These are phyloP conservation scores for Durio zibethinus DNA, from an alignment of 345 rosid species.

Conservation along the genomic window DNA sequence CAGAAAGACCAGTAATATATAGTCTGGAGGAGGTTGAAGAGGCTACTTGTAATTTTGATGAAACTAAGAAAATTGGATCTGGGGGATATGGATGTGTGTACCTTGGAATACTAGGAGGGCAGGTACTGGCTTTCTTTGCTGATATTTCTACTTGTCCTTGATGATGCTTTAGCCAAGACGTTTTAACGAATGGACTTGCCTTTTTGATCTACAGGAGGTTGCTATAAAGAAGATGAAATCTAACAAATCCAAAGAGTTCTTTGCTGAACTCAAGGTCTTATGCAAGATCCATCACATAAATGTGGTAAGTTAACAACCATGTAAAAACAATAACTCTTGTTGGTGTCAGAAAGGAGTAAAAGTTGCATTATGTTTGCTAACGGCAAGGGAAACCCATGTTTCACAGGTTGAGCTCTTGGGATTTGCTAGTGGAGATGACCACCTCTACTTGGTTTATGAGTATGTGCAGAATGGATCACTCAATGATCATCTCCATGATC, in stretches of 20 bases:
- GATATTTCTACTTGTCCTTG: neutral
- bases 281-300: constrained; percentile 68
- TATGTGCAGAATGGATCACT: constrained; percentile 53
- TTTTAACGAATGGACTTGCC: neutral
- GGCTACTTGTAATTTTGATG: constrained; percentile 49
- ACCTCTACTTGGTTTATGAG: constrained; percentile 64
- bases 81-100: constrained; percentile 62
- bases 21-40: constrained; percentile 48
- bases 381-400: neutral
- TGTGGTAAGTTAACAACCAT: constrained; percentile 40
- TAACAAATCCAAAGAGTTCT: constrained; percentile 64
- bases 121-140: constrained; percentile 26
- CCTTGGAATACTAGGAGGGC: constrained; percentile 37
- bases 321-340: neutral
- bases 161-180: neutral
- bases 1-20: constrained; percentile 50
- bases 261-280: constrained; percentile 63
- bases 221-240: constrained; percentile 73
- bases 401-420: constrained; percentile 65
- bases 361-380: neutral
- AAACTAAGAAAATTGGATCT: constrained; percentile 46
- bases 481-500: constrained; percentile 61
- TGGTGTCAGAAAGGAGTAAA: neutral
- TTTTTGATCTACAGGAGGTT: constrained; percentile 42
- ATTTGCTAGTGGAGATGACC: constrained; percentile 58